These are phyloP conservation scores for Podila minutissima DNA, from an alignment of 192 early-diverging fungal genomes.

Conservation along the genomic window DNA sequence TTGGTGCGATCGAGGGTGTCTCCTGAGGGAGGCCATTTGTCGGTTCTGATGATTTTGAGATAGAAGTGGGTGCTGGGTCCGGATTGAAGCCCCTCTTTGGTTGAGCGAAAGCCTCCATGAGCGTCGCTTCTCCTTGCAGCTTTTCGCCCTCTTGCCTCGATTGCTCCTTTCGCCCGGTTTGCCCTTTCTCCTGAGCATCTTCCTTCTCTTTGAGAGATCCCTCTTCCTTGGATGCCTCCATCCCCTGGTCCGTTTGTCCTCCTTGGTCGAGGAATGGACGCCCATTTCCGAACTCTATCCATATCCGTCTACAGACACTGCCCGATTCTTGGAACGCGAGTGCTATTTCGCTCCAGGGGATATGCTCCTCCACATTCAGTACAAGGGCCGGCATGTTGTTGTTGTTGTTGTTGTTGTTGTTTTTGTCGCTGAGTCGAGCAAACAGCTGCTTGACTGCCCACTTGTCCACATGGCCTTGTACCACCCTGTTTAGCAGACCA, in stretches of 20 bases:
- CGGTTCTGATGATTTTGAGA: no score
- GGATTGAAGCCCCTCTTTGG: no score
- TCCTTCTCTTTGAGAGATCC: background rate
- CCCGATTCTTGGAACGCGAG: background rate
- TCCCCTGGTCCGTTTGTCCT: background rate
- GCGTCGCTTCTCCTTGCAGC: background rate
- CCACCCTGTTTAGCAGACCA: background rate
- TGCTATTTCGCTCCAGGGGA: conserved; percentile 15
- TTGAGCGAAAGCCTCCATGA: background rate
- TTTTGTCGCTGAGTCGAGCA: background rate
- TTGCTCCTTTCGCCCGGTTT: background rate
- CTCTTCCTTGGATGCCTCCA: background rate
- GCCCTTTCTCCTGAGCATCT: background rate
- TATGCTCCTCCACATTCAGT: background rate
- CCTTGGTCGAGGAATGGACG: background rate
- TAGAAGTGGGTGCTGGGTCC: no score
- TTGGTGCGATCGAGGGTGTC: no score
- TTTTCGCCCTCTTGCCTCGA: background rate
- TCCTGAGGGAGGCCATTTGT: no score
- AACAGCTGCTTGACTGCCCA: background rate
- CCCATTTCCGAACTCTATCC: conserved; percentile 20
- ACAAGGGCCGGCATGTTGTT: background rate
- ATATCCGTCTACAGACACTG: conserved; percentile 5
- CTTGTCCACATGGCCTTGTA: background rate
- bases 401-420: background rate